These are phyloP conservation scores for Nicotiana paniculata DNA, from an alignment of 257 asterid genomes.

Conservation along the genomic window DNA sequence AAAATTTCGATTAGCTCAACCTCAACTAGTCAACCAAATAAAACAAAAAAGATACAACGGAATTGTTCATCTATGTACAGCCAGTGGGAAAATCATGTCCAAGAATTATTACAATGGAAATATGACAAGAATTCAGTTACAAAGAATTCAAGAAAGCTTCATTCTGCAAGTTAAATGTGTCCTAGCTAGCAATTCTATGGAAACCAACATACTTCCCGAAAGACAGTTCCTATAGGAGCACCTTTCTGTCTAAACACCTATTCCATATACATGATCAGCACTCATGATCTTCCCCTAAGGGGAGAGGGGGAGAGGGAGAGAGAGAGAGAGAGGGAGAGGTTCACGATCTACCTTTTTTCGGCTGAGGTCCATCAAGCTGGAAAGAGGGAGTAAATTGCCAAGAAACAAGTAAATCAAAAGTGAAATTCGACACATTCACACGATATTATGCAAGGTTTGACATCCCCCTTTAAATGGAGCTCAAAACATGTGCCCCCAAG, in stretches of 20 bases:
- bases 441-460: not conserved
- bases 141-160: not conserved
- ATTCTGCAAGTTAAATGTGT: not conserved
- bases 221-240: not conserved
- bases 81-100: not conserved
- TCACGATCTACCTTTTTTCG: not conserved
- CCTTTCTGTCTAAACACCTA: not conserved
- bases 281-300: not conserved
- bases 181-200: not conserved
- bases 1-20: not conserved
- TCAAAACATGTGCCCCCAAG: not conserved
- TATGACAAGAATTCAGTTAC: not conserved
- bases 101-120: not conserved
- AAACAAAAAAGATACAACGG: rapidly evolving
- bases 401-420: not conserved
- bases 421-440: not conserved
- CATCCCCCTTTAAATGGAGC: not conserved
- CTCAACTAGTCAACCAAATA: not conserved
- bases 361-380: not conserved
- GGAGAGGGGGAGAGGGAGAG: not conserved
- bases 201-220: not conserved
- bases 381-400: not conserved
- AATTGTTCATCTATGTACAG: not conserved
- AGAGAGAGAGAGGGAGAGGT: not conserved
- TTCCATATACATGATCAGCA: not conserved